phyloP scores from a whole-genome alignment of 805 yeast species.

The Metschnikowia continentalis region DNA sequence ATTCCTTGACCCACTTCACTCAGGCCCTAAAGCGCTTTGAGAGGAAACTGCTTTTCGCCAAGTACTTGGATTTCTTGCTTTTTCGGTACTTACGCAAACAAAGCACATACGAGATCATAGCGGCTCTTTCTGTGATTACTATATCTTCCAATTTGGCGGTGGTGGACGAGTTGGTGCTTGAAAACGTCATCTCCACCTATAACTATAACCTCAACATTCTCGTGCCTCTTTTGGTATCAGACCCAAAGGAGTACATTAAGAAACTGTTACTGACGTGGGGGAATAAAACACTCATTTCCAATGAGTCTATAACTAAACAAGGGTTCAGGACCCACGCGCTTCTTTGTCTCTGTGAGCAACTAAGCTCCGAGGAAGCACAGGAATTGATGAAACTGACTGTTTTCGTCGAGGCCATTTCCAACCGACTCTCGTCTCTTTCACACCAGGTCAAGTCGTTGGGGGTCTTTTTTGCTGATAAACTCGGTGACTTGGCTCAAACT shows the following conservation, averaged over 20 bases:
- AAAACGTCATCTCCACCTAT: conserved; percentile 16
- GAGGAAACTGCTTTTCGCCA: conserved; percentile 18
- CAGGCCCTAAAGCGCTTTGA: conserved; percentile 25
- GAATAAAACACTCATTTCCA: conserved; percentile 30
- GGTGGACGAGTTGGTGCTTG: conserved; percentile 21
- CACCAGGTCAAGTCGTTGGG: conserved; percentile 47
- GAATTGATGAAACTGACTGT: conserved; percentile 30
- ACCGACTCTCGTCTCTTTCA: conserved; percentile 49
- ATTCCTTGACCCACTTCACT: background rate
- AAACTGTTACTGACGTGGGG: conserved; percentile 23
- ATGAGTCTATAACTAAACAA: conserved; percentile 42
- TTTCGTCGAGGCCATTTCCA: conserved; percentile 51
- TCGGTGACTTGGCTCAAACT: conserved; percentile 31
- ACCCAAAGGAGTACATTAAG: background rate
- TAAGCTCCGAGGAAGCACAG: conserved; percentile 16
- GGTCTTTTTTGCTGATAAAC: conserved; percentile 52
- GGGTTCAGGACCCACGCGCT: conserved; percentile 46
- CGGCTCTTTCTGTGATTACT: conserved; percentile 19
- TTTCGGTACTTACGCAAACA: conserved; percentile 8
- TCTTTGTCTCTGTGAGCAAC: conserved; percentile 29
- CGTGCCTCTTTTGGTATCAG: conserved; percentile 8
- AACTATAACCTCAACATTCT: conserved; percentile 9
- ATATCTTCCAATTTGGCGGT: conserved; percentile 9
- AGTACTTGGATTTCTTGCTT: conserved; percentile 13
- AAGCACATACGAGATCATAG: conserved; percentile 8